Evolutionary conservation across 2,329 filamentous ascomycete species (phyloP), one percentile per base, ranked within the genome.

Genomic region (Aspergillus spinulosporus): DNA sequence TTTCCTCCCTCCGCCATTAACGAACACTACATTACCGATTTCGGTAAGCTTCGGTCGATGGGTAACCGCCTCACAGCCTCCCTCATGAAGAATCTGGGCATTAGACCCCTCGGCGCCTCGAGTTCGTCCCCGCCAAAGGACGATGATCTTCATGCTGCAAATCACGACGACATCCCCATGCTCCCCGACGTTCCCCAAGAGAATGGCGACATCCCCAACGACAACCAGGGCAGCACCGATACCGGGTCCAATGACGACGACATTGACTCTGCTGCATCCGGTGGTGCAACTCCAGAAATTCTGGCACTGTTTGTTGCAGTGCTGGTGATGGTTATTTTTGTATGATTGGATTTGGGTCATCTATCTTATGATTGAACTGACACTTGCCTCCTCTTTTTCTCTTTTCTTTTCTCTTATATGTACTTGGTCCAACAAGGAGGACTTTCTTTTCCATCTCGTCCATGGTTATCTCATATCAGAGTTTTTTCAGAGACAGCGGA

Each of bases 21-120:
- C 53, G 47, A 63, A 40, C 62, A 65, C 58, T 67, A 69, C 62
- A 64, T 69, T 59, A 67, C 65, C 62, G 59, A 66, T 60, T 66
- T 68, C 59, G 59, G 56, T 58, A 64, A 62, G 49, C 63, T 70
- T 9, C 63, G 64, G 5, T 63, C 64, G 3, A 69, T 67, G 66
- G 68, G 68, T 2, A 66, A 71, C 29, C 59, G 50, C 43, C 61
- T 70, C 1, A 52, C 68, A n/a, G 57, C 56, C 2, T 54, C 62
- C 5, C 58, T 70, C 6, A 62, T 52, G 1, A 59, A 61, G 9
- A 67, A 66, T 40, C 48, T 71, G 46, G 55, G 54, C 2, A 53
- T 69, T 40, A 21, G 37, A 11, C 39, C 31, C 12, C 26, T 49
- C 21, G 15, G 12, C 37, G 39, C 29, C 37, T 39, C 46, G n/a